Conservation (phyloP, 257 asterid genomes). For the Datura wrightii region DNA sequence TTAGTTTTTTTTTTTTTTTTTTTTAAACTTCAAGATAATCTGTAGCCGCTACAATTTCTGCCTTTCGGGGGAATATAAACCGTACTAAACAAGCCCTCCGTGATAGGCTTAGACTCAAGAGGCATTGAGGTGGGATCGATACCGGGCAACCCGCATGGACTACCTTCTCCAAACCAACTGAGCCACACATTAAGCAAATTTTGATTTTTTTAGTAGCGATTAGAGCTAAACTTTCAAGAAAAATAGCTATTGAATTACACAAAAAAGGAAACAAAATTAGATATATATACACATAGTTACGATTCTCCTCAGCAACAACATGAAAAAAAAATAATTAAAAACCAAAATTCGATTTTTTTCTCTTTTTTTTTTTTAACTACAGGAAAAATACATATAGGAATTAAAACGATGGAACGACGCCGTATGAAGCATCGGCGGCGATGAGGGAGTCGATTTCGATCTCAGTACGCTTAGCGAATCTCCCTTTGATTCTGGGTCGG, state of each 20-base stretch:
- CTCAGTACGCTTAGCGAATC: conserved; percentile 76
- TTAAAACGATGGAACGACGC: conserved; percentile 64
- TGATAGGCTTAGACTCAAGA: too few relatives aligned
- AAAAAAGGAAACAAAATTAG: not conserved
- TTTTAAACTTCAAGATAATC: too few relatives aligned
- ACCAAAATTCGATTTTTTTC: not conserved
- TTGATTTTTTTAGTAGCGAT: not conserved
- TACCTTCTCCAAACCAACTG: too few relatives aligned
- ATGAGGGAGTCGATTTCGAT: conserved; percentile 56
- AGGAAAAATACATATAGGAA: too few relatives aligned
- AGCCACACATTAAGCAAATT: too few relatives aligned
- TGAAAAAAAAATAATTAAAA: not conserved
- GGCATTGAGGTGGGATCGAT: too few relatives aligned
- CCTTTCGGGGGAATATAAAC: too few relatives aligned
- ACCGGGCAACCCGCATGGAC: too few relatives aligned
- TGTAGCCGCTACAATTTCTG: too few relatives aligned
- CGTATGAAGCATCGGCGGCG: conserved; percentile 50
- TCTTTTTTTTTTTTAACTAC: not conserved
- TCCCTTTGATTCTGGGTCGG: conserved; percentile 78
- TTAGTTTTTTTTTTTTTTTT: too few relatives aligned
- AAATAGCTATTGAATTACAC: not conserved
- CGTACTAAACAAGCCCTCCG: too few relatives aligned
- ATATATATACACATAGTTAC: not conserved
- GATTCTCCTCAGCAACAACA: conserved; percentile 9
- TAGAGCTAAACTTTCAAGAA: not conserved